Conservation (phyloP, 129 eudicot species). For the Helichrysum umbraculigerum region DNA sequence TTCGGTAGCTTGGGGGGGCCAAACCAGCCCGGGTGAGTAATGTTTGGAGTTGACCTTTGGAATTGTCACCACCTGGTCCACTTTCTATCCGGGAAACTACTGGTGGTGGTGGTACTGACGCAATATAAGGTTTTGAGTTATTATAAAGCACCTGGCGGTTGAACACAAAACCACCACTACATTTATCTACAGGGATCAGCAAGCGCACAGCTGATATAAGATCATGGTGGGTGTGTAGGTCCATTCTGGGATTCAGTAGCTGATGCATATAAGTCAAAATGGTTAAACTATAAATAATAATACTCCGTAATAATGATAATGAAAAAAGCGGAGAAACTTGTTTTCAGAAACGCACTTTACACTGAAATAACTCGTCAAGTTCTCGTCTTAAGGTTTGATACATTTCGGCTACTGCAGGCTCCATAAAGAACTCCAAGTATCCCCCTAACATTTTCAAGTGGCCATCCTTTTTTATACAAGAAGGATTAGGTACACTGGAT, state of each 20-base stretch:
- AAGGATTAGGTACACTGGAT: not conserved
- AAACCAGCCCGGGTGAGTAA: conserved; percentile 75
- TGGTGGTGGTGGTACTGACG: conserved; percentile 40
- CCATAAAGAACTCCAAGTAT: conserved; percentile 89
- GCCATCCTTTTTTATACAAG: conserved; percentile 53
- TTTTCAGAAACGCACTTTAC: conserved; percentile 47
- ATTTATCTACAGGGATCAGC: conserved; percentile 64
- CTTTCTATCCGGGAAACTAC: conserved; percentile 46
- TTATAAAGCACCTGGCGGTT: conserved; percentile 42
- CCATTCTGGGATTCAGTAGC: conserved; percentile 80
- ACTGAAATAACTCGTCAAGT: conserved; percentile 76
- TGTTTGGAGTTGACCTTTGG: conserved; percentile 86
- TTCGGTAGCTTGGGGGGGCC: conserved; percentile 59
- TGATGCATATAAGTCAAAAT: conserved; percentile 32
- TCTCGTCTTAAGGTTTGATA: conserved; percentile 67
- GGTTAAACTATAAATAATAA: not conserved
- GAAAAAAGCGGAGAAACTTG: not conserved
- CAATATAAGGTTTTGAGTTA: conserved; percentile 39
- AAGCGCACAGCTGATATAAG: conserved; percentile 76
- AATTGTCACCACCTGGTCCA: conserved; percentile 93
- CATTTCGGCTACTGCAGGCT: conserved; percentile 62
- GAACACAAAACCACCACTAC: conserved; percentile 69
- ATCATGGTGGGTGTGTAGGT: conserved; percentile 57
- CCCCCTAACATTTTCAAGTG: conserved; percentile 95
- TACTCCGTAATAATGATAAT: not conserved